Evolutionary conservation across 345 rosid genomes (phyloP), one percentile per base, ranked within the genome.

Genomic region (Linum lewisii): DNA sequence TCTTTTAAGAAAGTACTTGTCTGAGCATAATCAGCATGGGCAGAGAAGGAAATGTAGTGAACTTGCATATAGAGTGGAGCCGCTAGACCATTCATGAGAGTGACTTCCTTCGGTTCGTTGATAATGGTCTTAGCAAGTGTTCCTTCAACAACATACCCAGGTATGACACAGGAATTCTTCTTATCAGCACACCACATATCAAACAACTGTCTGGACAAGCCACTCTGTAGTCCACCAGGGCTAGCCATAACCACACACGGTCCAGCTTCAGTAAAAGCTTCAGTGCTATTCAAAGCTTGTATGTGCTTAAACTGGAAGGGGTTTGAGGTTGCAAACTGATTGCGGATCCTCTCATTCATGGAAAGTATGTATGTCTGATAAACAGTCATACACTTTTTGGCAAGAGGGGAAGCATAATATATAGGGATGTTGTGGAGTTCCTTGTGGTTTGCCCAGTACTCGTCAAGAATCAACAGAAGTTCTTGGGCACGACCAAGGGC

Each of bases 241-340:
- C 83, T 92, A 45, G 98, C 98, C 98, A 92, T 86, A 36, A 88
- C 96, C 61, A 92, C 96, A 3, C 82, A 88, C 29, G 98, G 95
- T 18, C 98, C 96, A 0, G 88, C 87, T 59, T 88, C 98, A 57
- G 72, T 73, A 63, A 92, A 88, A 63, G 84, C 88, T 21, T 92
- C 98, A 0, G 86, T 92, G 79, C 93, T 88, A 67, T 83, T 88
- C 24, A 92, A 73, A 0, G 90, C 77, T 6, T 86, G 83, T 58
- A 92, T 88, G 69, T 86, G 87, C 78, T 92, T 92, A 81, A 92
- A 92, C 65, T 86, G 83, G 67, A 92, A 92, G 10, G 98, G 96
- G 59, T 92, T 92, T 57, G 98, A 83, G 57, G 70, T 81, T 9
- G 95, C 96, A 73, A 88, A 92, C 79, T 92, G 98, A 70, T 78